Evolutionary conservation across 805 yeast genomes (phyloP).

Genomic region (Kuraishia floccosa): DNA sequence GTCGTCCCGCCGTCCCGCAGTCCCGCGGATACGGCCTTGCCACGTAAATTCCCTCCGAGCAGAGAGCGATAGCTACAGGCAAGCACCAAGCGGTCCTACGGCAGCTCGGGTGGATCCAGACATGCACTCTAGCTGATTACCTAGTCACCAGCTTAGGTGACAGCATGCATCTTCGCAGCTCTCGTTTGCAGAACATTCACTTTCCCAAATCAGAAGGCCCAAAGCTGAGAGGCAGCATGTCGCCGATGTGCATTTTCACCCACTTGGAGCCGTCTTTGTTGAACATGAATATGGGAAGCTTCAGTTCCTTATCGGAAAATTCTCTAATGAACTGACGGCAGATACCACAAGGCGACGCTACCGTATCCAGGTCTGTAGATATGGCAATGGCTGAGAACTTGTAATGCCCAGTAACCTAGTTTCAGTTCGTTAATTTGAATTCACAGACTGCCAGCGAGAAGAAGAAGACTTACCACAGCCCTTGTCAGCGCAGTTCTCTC

Average conservation of each 20-base stretch:
- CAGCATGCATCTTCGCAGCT: too few species aligned
- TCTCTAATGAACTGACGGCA: constrained; percentile 88
- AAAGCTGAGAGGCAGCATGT: constrained; percentile 73
- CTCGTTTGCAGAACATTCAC: too few species aligned
- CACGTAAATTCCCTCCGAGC: too few species aligned
- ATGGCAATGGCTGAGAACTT: constrained; percentile 53
- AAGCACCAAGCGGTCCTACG: too few species aligned
- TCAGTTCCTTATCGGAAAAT: constrained; percentile 34
- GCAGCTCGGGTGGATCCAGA: too few species aligned
- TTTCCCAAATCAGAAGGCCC: constrained; percentile 63
- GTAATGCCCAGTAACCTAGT: constrained; percentile 20
- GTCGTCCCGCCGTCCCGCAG: too few species aligned
- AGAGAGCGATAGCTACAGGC: too few species aligned
- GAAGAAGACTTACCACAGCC: too few species aligned
- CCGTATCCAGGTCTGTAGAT: constrained; percentile 43
- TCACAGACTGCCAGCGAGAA: too few species aligned
- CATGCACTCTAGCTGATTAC: too few species aligned
- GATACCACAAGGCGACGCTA: constrained; percentile 86
- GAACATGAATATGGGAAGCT: constrained; percentile 59
- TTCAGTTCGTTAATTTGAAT: background rate
- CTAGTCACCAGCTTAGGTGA: too few species aligned
- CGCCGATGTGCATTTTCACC: constrained; percentile 37
- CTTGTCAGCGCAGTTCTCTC: constrained; percentile 56
- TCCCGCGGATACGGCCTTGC: too few species aligned
- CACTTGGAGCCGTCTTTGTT: constrained; percentile 35